Base-by-base conservation (phyloP, 805 yeast species). In the Zygoascus tannicola region DNA sequence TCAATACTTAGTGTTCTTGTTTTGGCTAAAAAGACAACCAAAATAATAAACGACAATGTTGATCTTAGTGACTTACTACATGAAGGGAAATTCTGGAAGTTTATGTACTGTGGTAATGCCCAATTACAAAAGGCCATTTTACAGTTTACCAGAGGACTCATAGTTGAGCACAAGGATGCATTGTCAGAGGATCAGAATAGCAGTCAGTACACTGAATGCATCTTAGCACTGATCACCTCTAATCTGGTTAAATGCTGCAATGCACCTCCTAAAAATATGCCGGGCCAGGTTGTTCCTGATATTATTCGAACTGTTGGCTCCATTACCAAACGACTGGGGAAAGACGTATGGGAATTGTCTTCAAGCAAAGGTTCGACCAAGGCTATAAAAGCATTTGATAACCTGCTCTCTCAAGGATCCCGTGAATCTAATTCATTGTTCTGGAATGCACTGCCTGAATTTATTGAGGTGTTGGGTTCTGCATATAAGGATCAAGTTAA, bases 61-160 rank as follows among this genome's bases (percentile, higher is more conserved):
- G 55, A 62, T 23, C 50, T 49, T n/a, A 7, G 19, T 14, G 58
- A 60, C 1, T 58, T 76, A n/a, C 51, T 76, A 4, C 44, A 52
- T 1, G 58, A 65, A 15, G 75, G 71, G n/a, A 56, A 59, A 21
- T 50, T 76, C 15, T 73, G 77, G 72, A 70, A 70, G 22, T 57
- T 70, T 4, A 64, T 60, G 35, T 56, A 60, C 20, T 51, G 67
- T 2, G 58, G 62, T 20, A 72, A 70, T 52, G 57, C 69, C 19
- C 63, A 63, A 38, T 56, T 75, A 26, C 71, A 69, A 44, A 71
- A 68, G 43, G 48, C 73, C 0, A 52, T 71, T 2, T 59, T 75
- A 23, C 58, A 59, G 5, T 53, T 75, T 19, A 57, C 69, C 4
- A 59, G 59, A 30, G 52, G 62, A 0, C 50, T 74, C 30, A 44